These are phyloP conservation scores for Schizopora paradoxa DNA, from an alignment of 1,284 basidiomycete species.

Conservation along the genomic window DNA sequence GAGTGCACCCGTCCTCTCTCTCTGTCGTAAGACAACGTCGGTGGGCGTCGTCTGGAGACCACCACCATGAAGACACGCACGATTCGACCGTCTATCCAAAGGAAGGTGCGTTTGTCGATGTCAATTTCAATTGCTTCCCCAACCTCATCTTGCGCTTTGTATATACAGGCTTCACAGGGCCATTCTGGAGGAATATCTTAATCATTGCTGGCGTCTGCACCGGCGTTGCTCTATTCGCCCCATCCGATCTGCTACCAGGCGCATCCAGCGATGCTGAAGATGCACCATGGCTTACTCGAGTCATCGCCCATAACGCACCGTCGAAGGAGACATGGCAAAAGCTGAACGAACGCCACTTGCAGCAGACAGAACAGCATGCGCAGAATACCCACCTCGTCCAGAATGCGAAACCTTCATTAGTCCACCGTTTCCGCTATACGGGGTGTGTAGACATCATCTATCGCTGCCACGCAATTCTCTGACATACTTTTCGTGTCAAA, in stretches of 20 bases:
- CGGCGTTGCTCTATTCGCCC: conserved; percentile 62
- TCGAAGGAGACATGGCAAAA: conserved; percentile 46
- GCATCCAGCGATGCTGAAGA: conserved; percentile 33
- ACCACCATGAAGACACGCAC: conserved; percentile 6
- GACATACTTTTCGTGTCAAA: background rate
- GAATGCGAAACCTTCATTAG: conserved; percentile 56
- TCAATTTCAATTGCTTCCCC: too few relatives aligned
- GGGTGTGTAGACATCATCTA: background rate
- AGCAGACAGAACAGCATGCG: conserved; percentile 40
- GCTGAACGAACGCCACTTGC: conserved; percentile 51
- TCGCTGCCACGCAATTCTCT: background rate
- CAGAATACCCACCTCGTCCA: conserved; percentile 41
- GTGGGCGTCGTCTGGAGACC: conserved; percentile 10
- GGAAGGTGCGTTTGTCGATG: conserved; percentile 9
- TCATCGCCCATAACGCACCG: conserved; percentile 50
- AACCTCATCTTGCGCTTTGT: background rate
- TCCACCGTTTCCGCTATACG: conserved; percentile 19
- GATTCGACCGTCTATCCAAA: conserved; percentile 15
- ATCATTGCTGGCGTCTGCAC: conserved; percentile 42
- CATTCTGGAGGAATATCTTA: conserved; percentile 58
- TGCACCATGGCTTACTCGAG: conserved; percentile 56
- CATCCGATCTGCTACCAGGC: conserved; percentile 29
- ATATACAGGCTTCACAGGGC: conserved; percentile 46
- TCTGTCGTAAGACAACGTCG: conserved; percentile 6
- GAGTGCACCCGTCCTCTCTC: conserved; percentile 8